Base-by-base conservation (phyloP, 176 grass and related monocot species). In the Hordeum vulgare region DNA sequence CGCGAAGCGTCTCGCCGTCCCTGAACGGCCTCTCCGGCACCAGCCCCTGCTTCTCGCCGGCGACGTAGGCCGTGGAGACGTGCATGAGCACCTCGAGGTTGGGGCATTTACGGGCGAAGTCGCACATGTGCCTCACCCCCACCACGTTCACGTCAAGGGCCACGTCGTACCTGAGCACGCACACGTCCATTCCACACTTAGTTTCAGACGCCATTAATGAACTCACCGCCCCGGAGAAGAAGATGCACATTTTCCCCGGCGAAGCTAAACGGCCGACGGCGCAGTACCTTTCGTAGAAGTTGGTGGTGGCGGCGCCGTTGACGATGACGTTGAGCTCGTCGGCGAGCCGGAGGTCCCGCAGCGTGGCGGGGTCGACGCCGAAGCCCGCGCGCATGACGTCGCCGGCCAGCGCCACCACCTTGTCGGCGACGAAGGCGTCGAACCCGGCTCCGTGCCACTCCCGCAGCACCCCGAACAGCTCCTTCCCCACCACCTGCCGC, bases 21-120 rank as follows among this genome's bases (percentile, higher is more conserved):
- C 18, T 77, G 70, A 97, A 86, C 11, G 78, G 45, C 24, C 86
- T 87, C 89, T 97, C 94, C 23, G 13, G 7, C 5, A 97, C 73
- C 8, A 94, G 23, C 1, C 94, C 94, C 37, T 90, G 68, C 63
- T 40, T 75, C 94, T 91, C 87, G 2, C 94, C 94, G 2, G 76
- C 71, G 18, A 87, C 88, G 21, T 90, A 90, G 0, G 81, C 85
- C 87, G 91, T 94, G 86, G 94, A 97, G 18, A 97, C 94, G 61
- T 97, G 94, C 68, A 97, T 87, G 63, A 97, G 77, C 58, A 94
- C 86, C 75, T 94, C 86, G 3, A 94, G 81, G 28, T 91, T 94
- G 21, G 84, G 82, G 54, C 94, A 97, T 84, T 61, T 80, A 14
- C 84, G 86, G 70, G 87, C 91, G 14, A 96, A 66, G 18, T 91